Percentiles rank a stretch among this genome's conserved stretches.
Conservation (phyloP, 208 protist species). For the Leishmania braziliensis region DNA sequence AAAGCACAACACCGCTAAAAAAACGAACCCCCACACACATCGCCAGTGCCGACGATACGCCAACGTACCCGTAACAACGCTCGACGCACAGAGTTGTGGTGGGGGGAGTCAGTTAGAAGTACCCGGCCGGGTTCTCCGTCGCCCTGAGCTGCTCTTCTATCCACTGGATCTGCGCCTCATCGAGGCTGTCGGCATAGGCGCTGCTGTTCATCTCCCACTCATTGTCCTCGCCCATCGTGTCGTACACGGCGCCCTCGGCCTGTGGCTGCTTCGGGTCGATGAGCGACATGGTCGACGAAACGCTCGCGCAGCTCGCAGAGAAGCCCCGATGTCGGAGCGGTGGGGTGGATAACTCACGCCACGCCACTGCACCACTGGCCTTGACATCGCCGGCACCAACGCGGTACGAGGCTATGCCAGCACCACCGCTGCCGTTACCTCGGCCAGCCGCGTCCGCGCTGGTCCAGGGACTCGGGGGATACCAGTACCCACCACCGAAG, state of each 20-base stretch:
- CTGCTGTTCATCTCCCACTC: conserved; percentile 82
- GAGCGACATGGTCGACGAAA: conserved; percentile 35
- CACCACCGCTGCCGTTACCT: background rate
- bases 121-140: conserved; percentile 59
- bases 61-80: background rate
- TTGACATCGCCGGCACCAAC: background rate
- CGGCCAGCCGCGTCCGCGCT: background rate
- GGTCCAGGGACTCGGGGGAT: conserved; percentile 9
- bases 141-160: conserved; percentile 76
- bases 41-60: background rate
- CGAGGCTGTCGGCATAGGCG: conserved; percentile 79
- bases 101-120: conserved; percentile 27
- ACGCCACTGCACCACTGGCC: background rate
- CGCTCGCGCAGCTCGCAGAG: conserved; percentile 25
- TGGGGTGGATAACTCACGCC: background rate
- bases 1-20: too few species aligned
- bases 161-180: conserved; percentile 77
- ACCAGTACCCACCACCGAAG: conserved; percentile 38
- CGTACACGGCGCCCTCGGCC: conserved; percentile 17
- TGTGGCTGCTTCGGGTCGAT: conserved; percentile 14
- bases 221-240: conserved; percentile 17
- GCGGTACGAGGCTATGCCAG: conserved; percentile 1
- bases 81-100: background rate
- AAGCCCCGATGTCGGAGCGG: conserved; percentile 4
- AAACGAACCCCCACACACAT: too few species aligned